Percentiles rank a stretch among this genome's conserved stretches.
These are phyloP conservation scores for Globisporangium heterothallicum DNA, from an alignment of 352 stramenopile genomes.

Conservation along the genomic window DNA sequence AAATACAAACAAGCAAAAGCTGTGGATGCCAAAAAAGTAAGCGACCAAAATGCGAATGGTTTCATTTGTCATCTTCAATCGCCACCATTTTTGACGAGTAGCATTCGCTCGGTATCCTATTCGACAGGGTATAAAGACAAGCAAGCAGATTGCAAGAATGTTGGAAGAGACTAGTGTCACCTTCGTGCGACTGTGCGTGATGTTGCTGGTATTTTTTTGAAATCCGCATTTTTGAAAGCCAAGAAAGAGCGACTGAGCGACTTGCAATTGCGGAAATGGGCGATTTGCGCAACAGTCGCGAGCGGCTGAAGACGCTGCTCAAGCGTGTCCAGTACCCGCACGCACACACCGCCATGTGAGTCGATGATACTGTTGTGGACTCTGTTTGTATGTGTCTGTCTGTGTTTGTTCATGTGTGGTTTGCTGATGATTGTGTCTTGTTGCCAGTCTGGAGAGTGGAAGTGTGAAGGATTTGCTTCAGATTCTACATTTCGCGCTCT, in stretches of 20 bases:
- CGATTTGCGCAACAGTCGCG: conserved; percentile 51
- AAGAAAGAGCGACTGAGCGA: background rate
- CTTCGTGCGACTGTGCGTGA: background rate
- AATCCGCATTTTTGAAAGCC: conserved; percentile 9
- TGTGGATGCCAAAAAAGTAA: too few species aligned
- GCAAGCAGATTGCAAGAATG: too few species aligned
- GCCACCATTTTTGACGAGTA: too few species aligned
- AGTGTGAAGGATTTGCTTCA: conserved; percentile 50
- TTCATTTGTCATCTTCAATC: too few species aligned
- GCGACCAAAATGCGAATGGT: too few species aligned
- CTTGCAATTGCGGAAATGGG: conserved; percentile 13
- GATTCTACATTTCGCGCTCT: conserved; percentile 60
- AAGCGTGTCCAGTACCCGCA: conserved; percentile 48
- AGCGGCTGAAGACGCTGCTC: conserved; percentile 54
- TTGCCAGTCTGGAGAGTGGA: conserved; percentile 23
- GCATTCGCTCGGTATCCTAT: too few species aligned
- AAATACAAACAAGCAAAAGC: background rate
- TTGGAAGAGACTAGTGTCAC: too few species aligned
- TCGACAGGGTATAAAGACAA: too few species aligned
- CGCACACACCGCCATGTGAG: conserved; percentile 22
- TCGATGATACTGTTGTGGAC: background rate
- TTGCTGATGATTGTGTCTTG: background rate
- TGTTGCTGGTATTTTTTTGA: background rate
- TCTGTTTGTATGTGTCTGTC: background rate
- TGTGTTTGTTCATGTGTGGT: too few species aligned